Base-by-base conservation (phyloP, 768 basidiomycete genomes). In the Hirschioporus abietinus region DNA sequence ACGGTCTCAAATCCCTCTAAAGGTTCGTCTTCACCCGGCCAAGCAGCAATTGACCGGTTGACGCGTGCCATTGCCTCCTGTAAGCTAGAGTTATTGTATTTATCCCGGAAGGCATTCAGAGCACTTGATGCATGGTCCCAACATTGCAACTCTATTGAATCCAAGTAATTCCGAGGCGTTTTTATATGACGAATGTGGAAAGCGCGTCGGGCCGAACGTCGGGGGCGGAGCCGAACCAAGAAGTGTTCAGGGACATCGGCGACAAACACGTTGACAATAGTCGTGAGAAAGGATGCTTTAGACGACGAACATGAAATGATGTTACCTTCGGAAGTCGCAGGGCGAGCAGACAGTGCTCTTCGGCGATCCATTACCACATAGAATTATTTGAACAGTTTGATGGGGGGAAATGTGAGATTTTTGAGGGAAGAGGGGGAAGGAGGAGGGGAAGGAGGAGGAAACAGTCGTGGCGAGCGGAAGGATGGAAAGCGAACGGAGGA, bases 281-380 rank as follows among this genome's bases (percentile, higher is more conserved):
- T 52, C 42, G 42, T 52, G 42, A 52, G 42, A 52, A 52, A 52
- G 30, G 42, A 52, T 20, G 20, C 15, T 12, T 15, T 52, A 52
- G 42, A 52, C 42, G 42, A 52, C 42, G 42, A 52, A 36, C 60
- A 65, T 75, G 66, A 36, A 66, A 36, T 59, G 66, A 79, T 76
- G 75, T 67, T 74, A 89, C 92, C 92, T 88, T 93, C 92, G 7
- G 87, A 86, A 30, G 89, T 88, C 68, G 88, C 87, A 68, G 90
- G 90, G 67, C 89, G 86, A 52, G 82, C 78, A 64, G 84, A 77
- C 59, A 82, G 75, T 70, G 81, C 83, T 72, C 91, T 85, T 72
- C 89, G 83, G 78, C 88, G 83, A 71, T 91, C 86, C 89, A 91
- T 91, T 68, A 52, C 15, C 12, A 5, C 42, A 52, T 52, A 10